phyloP scores from a whole-genome alignment of 2,329 filamentous ascomycete genomes.

The Leptosphaerulina australis region DNA sequence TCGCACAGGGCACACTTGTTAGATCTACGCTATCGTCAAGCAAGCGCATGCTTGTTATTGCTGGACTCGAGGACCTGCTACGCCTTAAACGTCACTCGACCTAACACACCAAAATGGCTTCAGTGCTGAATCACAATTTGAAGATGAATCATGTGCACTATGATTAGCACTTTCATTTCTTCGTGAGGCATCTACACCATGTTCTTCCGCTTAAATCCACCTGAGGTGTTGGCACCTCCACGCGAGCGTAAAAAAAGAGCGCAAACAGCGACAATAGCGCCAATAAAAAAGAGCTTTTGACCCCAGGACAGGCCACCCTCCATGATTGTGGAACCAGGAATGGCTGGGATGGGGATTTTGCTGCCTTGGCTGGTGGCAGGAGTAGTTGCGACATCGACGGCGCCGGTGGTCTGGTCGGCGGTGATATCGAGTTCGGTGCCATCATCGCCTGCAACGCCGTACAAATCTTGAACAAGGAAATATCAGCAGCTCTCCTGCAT shows the following conservation, averaged over 20 bases:
- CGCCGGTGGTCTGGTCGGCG: conserved; percentile 28
- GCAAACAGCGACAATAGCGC: conserved; percentile 52
- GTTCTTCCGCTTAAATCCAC: conserved; percentile 47
- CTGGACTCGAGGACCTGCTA: not conserved
- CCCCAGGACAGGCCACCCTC: conserved; percentile 50
- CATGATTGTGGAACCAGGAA: conserved; percentile 20
- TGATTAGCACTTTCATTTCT: conserved; percentile 19
- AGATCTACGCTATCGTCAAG: conserved; percentile 11
- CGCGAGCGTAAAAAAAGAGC: conserved; percentile 50
- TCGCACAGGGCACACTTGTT: conserved; percentile 16
- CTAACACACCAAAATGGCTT: not conserved
- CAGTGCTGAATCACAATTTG: not conserved
- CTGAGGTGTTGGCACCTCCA: conserved; percentile 24
- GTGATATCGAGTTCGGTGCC: conserved; percentile 53
- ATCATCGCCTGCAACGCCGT: conserved; percentile 51
- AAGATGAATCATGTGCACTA: no score
- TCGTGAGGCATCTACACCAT: conserved; percentile 43
- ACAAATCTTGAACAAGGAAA: conserved; percentile 52
- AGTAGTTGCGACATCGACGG: conserved; percentile 35
- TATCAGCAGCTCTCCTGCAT: conserved; percentile 52
- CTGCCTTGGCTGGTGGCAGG: conserved; percentile 28
- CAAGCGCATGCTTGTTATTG: conserved; percentile 18
- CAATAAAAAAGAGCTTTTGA: conserved; percentile 55
- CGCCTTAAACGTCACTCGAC: not conserved
- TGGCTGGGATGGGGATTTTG: conserved; percentile 26